Conservation (phyloP, 163 green algal species). For the Scenedesmus sp. region DNA sequence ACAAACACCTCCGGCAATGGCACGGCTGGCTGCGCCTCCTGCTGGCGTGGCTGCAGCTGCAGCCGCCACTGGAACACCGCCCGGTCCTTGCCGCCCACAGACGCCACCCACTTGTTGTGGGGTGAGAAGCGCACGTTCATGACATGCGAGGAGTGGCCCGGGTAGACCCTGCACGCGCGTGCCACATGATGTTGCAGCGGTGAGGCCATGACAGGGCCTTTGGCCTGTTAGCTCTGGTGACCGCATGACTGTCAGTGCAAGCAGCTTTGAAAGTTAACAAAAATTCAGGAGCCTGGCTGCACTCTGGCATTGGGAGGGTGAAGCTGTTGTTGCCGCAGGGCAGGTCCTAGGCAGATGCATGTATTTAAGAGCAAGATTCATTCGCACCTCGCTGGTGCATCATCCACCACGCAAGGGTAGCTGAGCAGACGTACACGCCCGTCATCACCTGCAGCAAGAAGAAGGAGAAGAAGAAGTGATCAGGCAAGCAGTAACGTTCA, state of each 20-base stretch:
- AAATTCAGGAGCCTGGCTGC: no score
- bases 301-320: no score
- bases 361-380: no score
- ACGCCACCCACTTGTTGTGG: slow-evolving; percentile 70
- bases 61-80: slow-evolving; percentile 78
- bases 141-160: slow-evolving; percentile 72
- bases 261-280: no score
- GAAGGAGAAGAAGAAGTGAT: no score
- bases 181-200: not conserved
- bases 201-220: not conserved
- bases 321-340: no score
- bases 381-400: slow-evolving; percentile 61
- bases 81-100: slow-evolving; percentile 76
- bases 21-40: slow-evolving; percentile 2
- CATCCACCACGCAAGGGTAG: slow-evolving; percentile 70
- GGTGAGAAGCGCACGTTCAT: slow-evolving; percentile 72
- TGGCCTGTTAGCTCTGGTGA: not conserved
- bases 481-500: no score
- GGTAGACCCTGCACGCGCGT: slow-evolving; percentile 59
- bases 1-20: slow-evolving; percentile 56
- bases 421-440: slow-evolving; percentile 73
- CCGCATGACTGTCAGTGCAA: no score
- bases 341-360: no score
- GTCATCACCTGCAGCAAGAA: slow-evolving; percentile 66
- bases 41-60: slow-evolving; percentile 47